Percentiles rank a stretch among this genome's conserved stretches.
These are phyloP conservation scores for Myxozyma sirexii DNA, from an alignment of 805 yeast genomes.

Conservation along the genomic window DNA sequence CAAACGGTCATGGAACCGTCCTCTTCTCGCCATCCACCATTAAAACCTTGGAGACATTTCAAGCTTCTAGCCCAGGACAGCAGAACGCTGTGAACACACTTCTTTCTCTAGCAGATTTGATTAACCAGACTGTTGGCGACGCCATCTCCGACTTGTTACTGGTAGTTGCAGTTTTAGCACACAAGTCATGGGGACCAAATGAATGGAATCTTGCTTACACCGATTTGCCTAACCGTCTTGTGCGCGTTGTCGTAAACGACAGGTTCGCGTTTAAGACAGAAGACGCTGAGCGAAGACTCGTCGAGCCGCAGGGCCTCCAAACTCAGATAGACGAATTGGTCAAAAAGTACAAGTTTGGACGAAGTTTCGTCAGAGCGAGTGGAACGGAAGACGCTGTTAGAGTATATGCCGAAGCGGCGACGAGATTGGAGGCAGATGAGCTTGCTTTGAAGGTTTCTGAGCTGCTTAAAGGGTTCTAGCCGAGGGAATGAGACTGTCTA, in stretches of 20 bases:
- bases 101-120: conserved; percentile 63
- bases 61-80: conserved; percentile 50
- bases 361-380: conserved; percentile 94
- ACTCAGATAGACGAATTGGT: conserved; percentile 67
- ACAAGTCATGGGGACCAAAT: conserved; percentile 59
- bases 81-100: conserved; percentile 57
- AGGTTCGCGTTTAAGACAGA: conserved; percentile 78
- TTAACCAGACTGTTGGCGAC: conserved; percentile 98
- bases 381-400: conserved; percentile 98
- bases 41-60: conserved; percentile 43
- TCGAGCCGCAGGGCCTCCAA: conserved; percentile 79
- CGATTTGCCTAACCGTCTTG: conserved; percentile 84
- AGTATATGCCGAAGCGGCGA: conserved; percentile 86
- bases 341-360: conserved; percentile 56
- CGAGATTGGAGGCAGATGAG: conserved; percentile 51
- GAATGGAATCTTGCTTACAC: conserved; percentile 77
- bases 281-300: conserved; percentile 83
- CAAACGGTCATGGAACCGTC: conserved; percentile 99
- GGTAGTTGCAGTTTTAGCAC: conserved; percentile 65
- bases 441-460: conserved; percentile 45
- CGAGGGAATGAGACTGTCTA: neutral
- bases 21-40: conserved; percentile 64
- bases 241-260: conserved; percentile 82
- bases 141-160: conserved; percentile 90
- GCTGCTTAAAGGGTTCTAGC: conserved; percentile 31